phyloP scores from a whole-genome alignment of 2,329 filamentous ascomycete genomes.

The Penicillium sp. region DNA sequence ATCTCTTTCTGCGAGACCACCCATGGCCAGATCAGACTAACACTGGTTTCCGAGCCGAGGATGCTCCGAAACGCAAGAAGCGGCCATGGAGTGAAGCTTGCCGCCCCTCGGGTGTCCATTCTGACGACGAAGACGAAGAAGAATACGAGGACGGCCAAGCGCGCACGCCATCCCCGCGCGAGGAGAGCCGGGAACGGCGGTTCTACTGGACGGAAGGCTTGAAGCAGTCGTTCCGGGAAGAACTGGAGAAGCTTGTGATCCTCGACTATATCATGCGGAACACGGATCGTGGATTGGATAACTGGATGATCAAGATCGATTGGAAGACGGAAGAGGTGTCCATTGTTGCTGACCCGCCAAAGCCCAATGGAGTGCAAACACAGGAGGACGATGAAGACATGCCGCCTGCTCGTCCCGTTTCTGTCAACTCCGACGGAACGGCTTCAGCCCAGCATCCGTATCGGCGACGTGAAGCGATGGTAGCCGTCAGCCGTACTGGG shows the following conservation, averaged over 20 bases:
- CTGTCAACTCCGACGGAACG: constrained; percentile 38
- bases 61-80: constrained; percentile 59
- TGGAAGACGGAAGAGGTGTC: constrained; percentile 72
- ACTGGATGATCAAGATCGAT: constrained; percentile 99
- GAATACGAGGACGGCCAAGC: constrained; percentile 31
- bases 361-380: constrained; percentile 47
- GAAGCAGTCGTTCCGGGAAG: constrained; percentile 86
- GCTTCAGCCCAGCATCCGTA: constrained; percentile 54
- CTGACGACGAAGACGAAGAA: constrained; percentile 56
- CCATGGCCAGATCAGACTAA: constrained; percentile 90
- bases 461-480: constrained; percentile 76
- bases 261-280: constrained; percentile 99
- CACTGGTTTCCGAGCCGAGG: constrained; percentile 57
- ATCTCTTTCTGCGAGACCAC: constrained; percentile 85
- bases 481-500: constrained; percentile 53
- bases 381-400: constrained; percentile 40
- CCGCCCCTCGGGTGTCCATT: constrained; percentile 56
- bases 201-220: constrained; percentile 82
- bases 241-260: constrained; percentile 93
- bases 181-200: constrained; percentile 40
- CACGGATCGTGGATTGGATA: constrained; percentile 89
- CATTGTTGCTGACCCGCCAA: constrained; percentile 76
- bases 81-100: constrained; percentile 75
- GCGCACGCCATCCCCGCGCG: constrained; percentile 36
- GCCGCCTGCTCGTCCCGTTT: constrained; percentile 56